Evolutionary conservation across 805 yeast species (phyloP).

Genomic region (Teunomyces atbi): DNA sequence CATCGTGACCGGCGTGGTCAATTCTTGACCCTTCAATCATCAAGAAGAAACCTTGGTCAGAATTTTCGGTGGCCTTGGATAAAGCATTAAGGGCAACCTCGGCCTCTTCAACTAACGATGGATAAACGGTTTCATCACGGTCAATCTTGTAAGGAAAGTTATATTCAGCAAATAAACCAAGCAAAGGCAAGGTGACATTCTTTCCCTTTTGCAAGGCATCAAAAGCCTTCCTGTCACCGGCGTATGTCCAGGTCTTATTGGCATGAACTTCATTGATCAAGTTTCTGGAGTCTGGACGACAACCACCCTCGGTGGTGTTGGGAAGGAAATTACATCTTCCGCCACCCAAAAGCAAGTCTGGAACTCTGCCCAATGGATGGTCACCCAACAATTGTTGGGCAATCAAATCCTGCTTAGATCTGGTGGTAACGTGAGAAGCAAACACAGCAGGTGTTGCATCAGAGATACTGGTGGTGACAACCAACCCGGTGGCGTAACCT

Average conservation of each 20-base stretch:
- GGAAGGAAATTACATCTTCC: slow-evolving; percentile 85
- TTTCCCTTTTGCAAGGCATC: slow-evolving; percentile 53
- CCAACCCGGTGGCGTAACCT: slow-evolving; percentile 85
- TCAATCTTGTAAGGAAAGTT: slow-evolving; percentile 88
- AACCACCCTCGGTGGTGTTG: slow-evolving; percentile 35
- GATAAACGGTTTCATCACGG: slow-evolving; percentile 57
- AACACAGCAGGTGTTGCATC: slow-evolving; percentile 96
- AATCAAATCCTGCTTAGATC: slow-evolving; percentile 79
- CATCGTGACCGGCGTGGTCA: slow-evolving; percentile 93
- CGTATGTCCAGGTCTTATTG: slow-evolving; percentile 60
- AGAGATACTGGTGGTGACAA: slow-evolving; percentile 87
- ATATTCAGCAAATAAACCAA: slow-evolving; percentile 69
- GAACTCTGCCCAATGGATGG: slow-evolving; percentile 74
- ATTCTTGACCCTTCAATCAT: slow-evolving; percentile 90
- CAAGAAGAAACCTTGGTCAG: slow-evolving; percentile 82
- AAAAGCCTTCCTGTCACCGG: slow-evolving; percentile 57
- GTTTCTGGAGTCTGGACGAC: slow-evolving; percentile 70
- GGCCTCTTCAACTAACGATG: slow-evolving; percentile 79
- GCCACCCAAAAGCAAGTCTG: slow-evolving; percentile 87
- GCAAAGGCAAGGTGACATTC: slow-evolving; percentile 67
- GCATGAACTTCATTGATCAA: slow-evolving; percentile 61
- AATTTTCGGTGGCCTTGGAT: slow-evolving; percentile 61
- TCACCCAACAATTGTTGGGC: slow-evolving; percentile 86
- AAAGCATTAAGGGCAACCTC: slow-evolving; percentile 70
- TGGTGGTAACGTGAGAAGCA: slow-evolving; percentile 70